Percentiles rank a stretch among this genome's conserved stretches.
Evolutionary conservation across 768 basidiomycete species (phyloP).

Genomic region (Phlebiopsis flavidoalba): DNA sequence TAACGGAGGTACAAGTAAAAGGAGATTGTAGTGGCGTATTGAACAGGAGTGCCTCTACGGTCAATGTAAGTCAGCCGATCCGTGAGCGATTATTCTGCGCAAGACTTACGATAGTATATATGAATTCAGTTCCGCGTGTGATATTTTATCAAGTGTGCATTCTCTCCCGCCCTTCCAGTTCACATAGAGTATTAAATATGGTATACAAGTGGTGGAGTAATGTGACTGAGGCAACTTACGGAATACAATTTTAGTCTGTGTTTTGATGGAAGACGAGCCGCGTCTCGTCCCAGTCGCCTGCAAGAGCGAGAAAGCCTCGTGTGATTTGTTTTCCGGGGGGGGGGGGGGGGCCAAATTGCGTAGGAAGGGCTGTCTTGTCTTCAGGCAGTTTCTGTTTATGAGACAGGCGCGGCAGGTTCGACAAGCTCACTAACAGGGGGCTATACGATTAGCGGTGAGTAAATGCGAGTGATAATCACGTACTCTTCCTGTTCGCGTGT

Average conservation of each 20-base stretch:
- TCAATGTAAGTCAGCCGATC: background rate
- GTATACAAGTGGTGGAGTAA: slow-evolving; percentile 1
- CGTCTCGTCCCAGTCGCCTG: slow-evolving; percentile 82
- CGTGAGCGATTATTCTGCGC: background rate
- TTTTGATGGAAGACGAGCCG: slow-evolving; percentile 41
- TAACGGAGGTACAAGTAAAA: slow-evolving; percentile 91
- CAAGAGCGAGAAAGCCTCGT: slow-evolving; percentile 74
- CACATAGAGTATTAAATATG: slow-evolving; percentile 31
- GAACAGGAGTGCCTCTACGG: slow-evolving; percentile 79
- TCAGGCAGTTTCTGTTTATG: slow-evolving; percentile 36
- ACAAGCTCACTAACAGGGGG: slow-evolving; percentile 25
- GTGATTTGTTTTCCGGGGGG: slow-evolving; percentile 70
- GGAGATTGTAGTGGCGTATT: slow-evolving; percentile 85
- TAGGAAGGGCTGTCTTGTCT: slow-evolving; percentile 55
- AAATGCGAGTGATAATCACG: background rate
- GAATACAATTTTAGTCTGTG: slow-evolving; percentile 47
- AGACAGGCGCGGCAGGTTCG: slow-evolving; percentile 35
- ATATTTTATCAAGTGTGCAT: slow-evolving; percentile 42
- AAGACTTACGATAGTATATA: slow-evolving; percentile 77
- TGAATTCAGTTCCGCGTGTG: slow-evolving; percentile 72
- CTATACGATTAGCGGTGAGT: background rate
- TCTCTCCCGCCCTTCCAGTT: slow-evolving; percentile 31
- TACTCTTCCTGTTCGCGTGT: slow-evolving; percentile 27
- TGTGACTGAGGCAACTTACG: slow-evolving; percentile 33
- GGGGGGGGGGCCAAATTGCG: slow-evolving; percentile 72